A percentile compares a stretch with the other conserved stretches of the same genome.
Evolutionary conservation across 768 basidiomycete genomes (phyloP).

Genomic region (Rhodotorula paludigena): DNA sequence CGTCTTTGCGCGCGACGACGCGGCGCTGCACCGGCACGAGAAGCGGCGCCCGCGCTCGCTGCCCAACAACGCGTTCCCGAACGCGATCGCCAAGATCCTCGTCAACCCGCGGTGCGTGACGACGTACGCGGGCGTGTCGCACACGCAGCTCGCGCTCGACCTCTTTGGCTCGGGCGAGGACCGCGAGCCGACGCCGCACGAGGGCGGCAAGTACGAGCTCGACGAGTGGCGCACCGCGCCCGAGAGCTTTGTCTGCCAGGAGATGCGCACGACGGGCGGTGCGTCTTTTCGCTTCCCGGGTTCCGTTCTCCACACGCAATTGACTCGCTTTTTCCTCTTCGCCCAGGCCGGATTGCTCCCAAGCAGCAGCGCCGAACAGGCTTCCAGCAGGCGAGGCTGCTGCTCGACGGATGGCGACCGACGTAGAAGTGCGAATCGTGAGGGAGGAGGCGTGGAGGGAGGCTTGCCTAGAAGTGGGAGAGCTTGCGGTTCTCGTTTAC

Average conservation of each 20-base stretch:
- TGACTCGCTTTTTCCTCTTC: background rate
- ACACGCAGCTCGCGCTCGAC: slow-evolving; percentile 90
- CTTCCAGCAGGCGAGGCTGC: slow-evolving; percentile 51
- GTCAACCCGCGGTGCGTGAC: slow-evolving; percentile 96
- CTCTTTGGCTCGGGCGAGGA: slow-evolving; percentile 81
- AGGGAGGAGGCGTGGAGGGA: too few relatives aligned
- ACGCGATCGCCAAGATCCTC: slow-evolving; percentile 73
- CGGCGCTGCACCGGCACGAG: slow-evolving; percentile 45
- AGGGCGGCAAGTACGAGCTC: slow-evolving; percentile 64
- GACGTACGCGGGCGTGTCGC: slow-evolving; percentile 94
- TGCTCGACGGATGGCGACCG: slow-evolving; percentile 38
- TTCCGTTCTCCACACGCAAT: background rate
- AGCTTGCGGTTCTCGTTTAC: too few relatives aligned
- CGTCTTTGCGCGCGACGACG: slow-evolving; percentile 6
- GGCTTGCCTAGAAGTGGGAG: background rate
- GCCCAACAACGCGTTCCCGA: slow-evolving; percentile 76
- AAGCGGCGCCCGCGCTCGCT: slow-evolving; percentile 51
- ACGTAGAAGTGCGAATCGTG: background rate
- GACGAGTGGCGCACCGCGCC: slow-evolving; percentile 97
- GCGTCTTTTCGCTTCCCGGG: background rate
- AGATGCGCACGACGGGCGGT: slow-evolving; percentile 55
- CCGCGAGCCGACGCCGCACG: slow-evolving; percentile 50
- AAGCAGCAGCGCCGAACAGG: slow-evolving; percentile 79
- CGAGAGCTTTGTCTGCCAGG: slow-evolving; percentile 96
- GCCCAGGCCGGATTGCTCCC: slow-evolving; percentile 67